These are phyloP conservation scores for Prunella vulgaris DNA, from an alignment of 257 asterid genomes.

Conservation along the genomic window DNA sequence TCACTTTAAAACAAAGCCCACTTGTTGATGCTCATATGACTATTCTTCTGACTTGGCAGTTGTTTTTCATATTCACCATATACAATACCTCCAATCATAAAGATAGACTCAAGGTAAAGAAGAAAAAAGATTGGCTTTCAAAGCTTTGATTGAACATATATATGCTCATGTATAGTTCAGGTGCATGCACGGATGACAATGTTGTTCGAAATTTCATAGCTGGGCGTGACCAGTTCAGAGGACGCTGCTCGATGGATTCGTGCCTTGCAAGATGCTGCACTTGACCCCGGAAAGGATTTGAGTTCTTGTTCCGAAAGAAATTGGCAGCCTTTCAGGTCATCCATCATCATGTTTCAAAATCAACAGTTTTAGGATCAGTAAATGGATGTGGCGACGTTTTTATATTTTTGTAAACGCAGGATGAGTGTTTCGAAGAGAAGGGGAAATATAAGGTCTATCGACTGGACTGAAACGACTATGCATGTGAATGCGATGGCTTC, in stretches of 20 bases:
- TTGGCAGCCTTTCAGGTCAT: conserved; percentile 81
- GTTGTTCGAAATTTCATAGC: conserved; percentile 33
- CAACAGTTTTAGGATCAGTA: not conserved
- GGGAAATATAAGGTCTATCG: conserved; percentile 29
- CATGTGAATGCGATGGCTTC: conserved; percentile 64
- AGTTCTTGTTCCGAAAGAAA: conserved; percentile 46
- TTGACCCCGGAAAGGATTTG: conserved; percentile 43
- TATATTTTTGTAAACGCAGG: conserved; percentile 26
- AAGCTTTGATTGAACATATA: not conserved
- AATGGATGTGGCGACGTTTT: not conserved
- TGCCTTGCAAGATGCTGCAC: conserved; percentile 57
- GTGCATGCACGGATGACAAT: not conserved
- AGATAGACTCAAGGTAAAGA: conserved; percentile 72
- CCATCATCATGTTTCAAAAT: not conserved
- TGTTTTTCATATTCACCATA: conserved; percentile 74
- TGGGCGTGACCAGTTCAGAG: conserved; percentile 78
- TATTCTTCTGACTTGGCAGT: conserved; percentile 43
- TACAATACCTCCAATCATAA: conserved; percentile 70
- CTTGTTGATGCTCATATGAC: not conserved
- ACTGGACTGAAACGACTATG: conserved; percentile 42
- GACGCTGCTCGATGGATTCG: conserved; percentile 79
- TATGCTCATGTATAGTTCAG: not conserved
- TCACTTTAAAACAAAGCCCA: not conserved
- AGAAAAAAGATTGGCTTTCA: not conserved
- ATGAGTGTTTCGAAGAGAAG: conserved; percentile 57